Evolutionary conservation across 768 basidiomycete genomes (phyloP).

Genomic region (Lactarius hatsudake): DNA sequence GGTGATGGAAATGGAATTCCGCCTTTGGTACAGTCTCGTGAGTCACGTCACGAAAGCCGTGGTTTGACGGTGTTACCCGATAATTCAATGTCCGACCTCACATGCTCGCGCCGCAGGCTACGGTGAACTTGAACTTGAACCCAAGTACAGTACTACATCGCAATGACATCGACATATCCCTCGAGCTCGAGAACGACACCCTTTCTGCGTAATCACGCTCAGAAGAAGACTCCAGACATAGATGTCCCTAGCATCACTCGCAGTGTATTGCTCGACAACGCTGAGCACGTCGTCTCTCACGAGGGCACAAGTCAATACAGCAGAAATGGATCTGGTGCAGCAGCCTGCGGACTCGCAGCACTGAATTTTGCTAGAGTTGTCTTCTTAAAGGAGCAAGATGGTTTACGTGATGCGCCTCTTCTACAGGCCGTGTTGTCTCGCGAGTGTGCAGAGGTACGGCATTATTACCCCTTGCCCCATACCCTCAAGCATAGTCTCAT

Average conservation of each 20-base stretch:
- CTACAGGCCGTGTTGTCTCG: constrained; percentile 37
- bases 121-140: too few relatives aligned
- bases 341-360: constrained; percentile 66
- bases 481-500: background rate
- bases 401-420: constrained; percentile 33
- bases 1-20: too few relatives aligned
- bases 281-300: constrained; percentile 43
- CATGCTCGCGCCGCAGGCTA: background rate
- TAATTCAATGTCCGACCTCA: background rate
- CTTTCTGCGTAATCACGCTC: background rate
- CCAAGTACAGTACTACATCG: background rate
- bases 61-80: background rate
- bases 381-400: constrained; percentile 39
- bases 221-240: background rate
- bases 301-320: constrained; percentile 56
- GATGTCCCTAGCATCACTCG: constrained; percentile 2
- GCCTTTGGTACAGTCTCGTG: too few relatives aligned
- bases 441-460: constrained; percentile 39
- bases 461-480: background rate
- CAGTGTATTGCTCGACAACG: constrained; percentile 27
- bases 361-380: constrained; percentile 59
- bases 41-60: too few relatives aligned
- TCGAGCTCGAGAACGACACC: constrained; percentile 41
- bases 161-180: constrained; percentile 7
- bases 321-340: constrained; percentile 38